These are phyloP conservation scores for Clavispora fructus DNA, from an alignment of 805 yeast genomes.

Conservation along the genomic window DNA sequence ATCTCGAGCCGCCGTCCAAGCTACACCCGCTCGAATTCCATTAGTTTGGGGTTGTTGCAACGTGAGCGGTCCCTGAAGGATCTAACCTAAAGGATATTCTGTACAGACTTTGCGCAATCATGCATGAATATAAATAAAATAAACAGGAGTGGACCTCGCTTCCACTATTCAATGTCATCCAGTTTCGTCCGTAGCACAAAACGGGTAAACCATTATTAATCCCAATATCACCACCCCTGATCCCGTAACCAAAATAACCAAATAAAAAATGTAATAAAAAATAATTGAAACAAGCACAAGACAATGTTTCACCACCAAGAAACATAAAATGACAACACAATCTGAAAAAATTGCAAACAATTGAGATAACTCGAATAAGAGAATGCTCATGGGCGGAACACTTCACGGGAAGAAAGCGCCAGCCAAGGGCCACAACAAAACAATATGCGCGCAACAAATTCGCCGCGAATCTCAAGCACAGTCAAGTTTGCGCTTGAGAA, in stretches of 20 bases:
- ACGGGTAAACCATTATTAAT: neutral
- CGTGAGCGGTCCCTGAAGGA: constrained; percentile 10
- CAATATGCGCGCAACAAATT: neutral
- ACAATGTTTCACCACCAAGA: constrained; percentile 1
- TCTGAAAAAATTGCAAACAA: constrained; percentile 1
- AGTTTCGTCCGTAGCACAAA: neutral
- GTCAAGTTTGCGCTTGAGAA: constrained; percentile 55
- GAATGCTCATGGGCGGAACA: neutral
- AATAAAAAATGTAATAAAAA: neutral
- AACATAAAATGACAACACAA: constrained; percentile 1
- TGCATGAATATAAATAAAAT: neutral
- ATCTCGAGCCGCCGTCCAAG: constrained; percentile 14
- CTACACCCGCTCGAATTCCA: constrained; percentile 34
- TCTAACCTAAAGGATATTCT: neutral
- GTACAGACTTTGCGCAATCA: neutral
- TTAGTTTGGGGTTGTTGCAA: constrained; percentile 36
- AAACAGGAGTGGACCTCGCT: constrained; percentile 1
- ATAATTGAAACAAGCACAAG: constrained; percentile 1
- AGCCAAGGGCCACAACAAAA: neutral
- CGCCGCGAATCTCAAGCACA: constrained; percentile 1
- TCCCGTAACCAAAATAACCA: constrained; percentile 1
- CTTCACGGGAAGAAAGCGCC: neutral
- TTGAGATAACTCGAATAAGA: neutral
- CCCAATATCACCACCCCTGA: neutral
- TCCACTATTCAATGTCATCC: neutral